Evolutionary conservation across 2,329 filamentous ascomycete genomes (phyloP), one percentile per base, ranked within the genome.

Genomic region (Colletotrichum godetiae): DNA sequence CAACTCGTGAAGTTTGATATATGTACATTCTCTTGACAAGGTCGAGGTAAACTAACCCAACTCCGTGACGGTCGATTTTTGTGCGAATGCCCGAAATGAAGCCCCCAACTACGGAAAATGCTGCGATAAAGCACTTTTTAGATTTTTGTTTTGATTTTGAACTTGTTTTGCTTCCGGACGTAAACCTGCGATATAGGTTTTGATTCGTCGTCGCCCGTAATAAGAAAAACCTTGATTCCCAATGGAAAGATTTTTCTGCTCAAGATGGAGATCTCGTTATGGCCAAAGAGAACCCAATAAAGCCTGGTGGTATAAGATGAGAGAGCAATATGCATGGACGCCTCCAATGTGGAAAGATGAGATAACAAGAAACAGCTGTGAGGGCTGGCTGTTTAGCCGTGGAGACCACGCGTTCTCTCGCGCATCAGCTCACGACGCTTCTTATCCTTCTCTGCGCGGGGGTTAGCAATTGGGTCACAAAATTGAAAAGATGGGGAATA

Each of bases 381-480:
- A 42, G 37, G 8, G 24, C 12, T 35, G 46, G 13, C 5, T 15
- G 2, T 58, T 59, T 57, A 72, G 49, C 68, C 68, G 66, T 75
- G 76, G 59, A 87, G 82, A 74, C 88, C 88, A 67, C 82, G 80
- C 1, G 90, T 92, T 78, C 92, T 86, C 82, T 92, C 84, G 76
- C 87, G 88, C 91, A 94, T 93, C 78, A 92, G 78, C 77, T 90
- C 90, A 84, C 91, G 89, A 78, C 92, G 88, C 80, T 89, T 85
- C 83, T 90, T 90, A 78, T 94, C 92, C 84, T 92, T 93, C 76
- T 84, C 92, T 93, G 76, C 79, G 72, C 7, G 29, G 37, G 49
- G 65, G 79, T 89, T 78, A 89, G 53, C 29, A 8, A 15, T 12
- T 35, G 2, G 22, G 7, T 33, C 55, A 13, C 22, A 12, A 37